A percentile compares a stretch with the other conserved stretches of the same genome.
phyloP scores from a whole-genome alignment of 2,329 filamentous ascomycete species.

The Xylaria polymorpha region DNA sequence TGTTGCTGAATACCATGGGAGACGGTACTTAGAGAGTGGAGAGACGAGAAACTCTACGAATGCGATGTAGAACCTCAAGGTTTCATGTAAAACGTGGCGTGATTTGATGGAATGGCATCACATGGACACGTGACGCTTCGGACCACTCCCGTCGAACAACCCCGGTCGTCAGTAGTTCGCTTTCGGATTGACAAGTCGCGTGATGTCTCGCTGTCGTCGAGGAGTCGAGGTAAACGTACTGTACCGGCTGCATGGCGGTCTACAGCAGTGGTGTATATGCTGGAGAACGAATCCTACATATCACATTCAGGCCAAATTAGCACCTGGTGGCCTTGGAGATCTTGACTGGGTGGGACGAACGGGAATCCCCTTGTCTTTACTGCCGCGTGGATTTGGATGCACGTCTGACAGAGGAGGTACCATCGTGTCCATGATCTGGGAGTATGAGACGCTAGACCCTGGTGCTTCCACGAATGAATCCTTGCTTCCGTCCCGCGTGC shows the following conservation, averaged over 20 bases:
- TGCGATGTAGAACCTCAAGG: background rate
- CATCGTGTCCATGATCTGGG: conserved; percentile 5
- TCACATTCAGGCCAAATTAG: background rate
- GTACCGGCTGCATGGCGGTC: background rate
- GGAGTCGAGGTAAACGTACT: conserved; percentile 4
- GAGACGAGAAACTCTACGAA: background rate
- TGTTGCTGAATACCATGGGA: background rate
- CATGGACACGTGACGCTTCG: conserved; percentile 7
- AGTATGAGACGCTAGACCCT: conserved; percentile 2
- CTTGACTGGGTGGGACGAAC: conserved; percentile 13
- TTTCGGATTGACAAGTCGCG: background rate
- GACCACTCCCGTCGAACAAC: conserved; percentile 5
- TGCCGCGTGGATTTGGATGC: conserved; percentile 9
- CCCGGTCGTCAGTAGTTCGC: background rate
- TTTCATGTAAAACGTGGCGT: conserved; percentile 7
- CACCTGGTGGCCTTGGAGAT: background rate
- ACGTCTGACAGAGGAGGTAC: conserved; percentile 14
- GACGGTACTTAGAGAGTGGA: background rate
- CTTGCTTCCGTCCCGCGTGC: background rate
- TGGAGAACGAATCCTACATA: conserved; percentile 5
- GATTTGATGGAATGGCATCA: conserved; percentile 11
- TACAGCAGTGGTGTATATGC: background rate
- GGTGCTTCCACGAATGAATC: conserved; percentile 1
- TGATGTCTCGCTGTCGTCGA: background rate
- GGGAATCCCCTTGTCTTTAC: conserved; percentile 14